Evolutionary conservation across 768 basidiomycete species (phyloP).

Genomic region (Russula lepida): DNA sequence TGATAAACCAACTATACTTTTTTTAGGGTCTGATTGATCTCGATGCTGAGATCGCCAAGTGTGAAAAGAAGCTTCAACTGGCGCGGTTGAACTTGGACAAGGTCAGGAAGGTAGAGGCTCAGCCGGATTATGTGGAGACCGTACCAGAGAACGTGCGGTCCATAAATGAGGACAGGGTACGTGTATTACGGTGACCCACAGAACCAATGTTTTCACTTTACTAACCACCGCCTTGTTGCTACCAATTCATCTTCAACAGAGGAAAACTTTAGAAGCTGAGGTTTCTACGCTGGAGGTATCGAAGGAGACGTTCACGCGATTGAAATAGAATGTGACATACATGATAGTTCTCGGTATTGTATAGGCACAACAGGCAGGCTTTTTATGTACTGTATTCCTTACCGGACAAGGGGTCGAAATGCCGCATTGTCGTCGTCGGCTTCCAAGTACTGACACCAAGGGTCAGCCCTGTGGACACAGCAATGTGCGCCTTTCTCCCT

Average conservation of each 20-base stretch:
- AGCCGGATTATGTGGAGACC: conserved; percentile 69
- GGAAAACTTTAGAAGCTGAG: conserved; percentile 72
- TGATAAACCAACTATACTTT: not conserved
- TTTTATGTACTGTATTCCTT: not conserved
- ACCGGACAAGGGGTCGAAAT: not conserved
- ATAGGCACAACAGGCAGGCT: not conserved
- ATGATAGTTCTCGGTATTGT: not conserved
- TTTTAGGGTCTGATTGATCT: conserved; percentile 82
- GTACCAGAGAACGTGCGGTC: conserved; percentile 71
- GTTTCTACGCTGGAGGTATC: conserved; percentile 62
- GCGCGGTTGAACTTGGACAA: conserved; percentile 66
- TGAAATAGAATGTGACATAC: conserved; percentile 36
- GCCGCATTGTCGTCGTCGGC: too few relatives aligned
- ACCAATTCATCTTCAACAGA: conserved; percentile 32
- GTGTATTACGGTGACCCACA: conserved; percentile 13
- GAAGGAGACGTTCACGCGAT: conserved; percentile 64
- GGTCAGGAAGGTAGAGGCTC: conserved; percentile 59
- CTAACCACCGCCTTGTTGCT: not conserved
- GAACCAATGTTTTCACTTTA: too few relatives aligned
- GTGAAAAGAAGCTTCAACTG: conserved; percentile 81
- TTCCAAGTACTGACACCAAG: too few relatives aligned
- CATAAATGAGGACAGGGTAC: conserved; percentile 76
- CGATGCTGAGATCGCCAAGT: conserved; percentile 79
- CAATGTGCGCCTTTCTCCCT: too few relatives aligned
- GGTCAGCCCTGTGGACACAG: too few relatives aligned